phyloP scores from a whole-genome alignment of 495 filamentous ascomycete species.

The Oleoguttula mirabilis region DNA sequence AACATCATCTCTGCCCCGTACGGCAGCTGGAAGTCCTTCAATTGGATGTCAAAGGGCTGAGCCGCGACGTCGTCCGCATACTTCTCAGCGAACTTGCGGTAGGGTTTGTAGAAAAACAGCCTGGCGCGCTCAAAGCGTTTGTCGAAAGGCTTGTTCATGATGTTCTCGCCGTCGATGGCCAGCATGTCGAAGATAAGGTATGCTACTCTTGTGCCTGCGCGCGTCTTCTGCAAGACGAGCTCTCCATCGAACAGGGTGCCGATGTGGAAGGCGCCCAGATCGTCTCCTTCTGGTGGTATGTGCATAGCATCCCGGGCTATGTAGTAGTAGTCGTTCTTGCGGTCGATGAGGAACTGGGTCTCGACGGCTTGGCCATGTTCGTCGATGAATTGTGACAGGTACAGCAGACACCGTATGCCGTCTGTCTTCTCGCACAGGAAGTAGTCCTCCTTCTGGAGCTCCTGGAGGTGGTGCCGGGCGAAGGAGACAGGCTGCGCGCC shows the following conservation, averaged over 20 bases:
- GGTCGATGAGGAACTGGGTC: slow-evolving; percentile 79
- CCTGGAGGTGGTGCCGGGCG: slow-evolving; percentile 58
- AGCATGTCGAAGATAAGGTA: slow-evolving; percentile 92
- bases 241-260: slow-evolving; percentile 87
- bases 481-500: slow-evolving; percentile 95
- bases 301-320: slow-evolving; percentile 51
- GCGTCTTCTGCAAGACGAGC: slow-evolving; percentile 64
- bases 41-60: slow-evolving; percentile 67
- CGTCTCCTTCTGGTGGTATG: slow-evolving; percentile 46
- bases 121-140: slow-evolving; percentile 81
- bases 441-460: slow-evolving; percentile 74
- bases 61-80: slow-evolving; percentile 57
- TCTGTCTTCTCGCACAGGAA: slow-evolving; percentile 98
- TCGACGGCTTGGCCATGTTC: slow-evolving; percentile 35
- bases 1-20: slow-evolving; percentile 92
- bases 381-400: slow-evolving; percentile 48
- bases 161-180: slow-evolving; percentile 58
- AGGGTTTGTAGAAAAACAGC: slow-evolving; percentile 66
- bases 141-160: slow-evolving; percentile 70
- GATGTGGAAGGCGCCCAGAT: slow-evolving; percentile 47
- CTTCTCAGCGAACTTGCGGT: slow-evolving; percentile 49
- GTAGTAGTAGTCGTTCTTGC: slow-evolving; percentile 90
- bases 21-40: slow-evolving; percentile 75
- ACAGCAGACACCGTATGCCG: slow-evolving; percentile 87
- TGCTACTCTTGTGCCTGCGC: slow-evolving; percentile 54